These are phyloP conservation scores for Penicillium tannophilum DNA, from an alignment of 495 filamentous ascomycete genomes.

Conservation along the genomic window DNA sequence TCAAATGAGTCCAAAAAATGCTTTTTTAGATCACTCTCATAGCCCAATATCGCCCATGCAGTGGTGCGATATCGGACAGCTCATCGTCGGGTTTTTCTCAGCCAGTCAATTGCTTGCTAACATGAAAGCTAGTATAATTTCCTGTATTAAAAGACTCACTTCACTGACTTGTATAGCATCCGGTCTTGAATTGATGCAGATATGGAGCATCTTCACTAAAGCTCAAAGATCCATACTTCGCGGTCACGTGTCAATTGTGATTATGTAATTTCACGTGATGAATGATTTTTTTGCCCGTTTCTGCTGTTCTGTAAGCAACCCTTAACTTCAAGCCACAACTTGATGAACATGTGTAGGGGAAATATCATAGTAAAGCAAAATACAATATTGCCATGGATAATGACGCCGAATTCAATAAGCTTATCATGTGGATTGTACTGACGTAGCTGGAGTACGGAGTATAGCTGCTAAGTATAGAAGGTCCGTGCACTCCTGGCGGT, in stretches of 20 bases:
- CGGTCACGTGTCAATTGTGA: not conserved
- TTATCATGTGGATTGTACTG: conserved; percentile 3
- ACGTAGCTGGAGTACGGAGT: conserved; percentile 1
- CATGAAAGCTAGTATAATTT: not conserved
- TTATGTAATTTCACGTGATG: conserved; percentile 28
- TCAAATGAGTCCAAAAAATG: not conserved
- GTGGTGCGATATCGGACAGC: not conserved
- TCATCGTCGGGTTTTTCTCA: not conserved
- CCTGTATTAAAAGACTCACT: not conserved
- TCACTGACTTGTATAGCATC: not conserved
- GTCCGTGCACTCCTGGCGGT: conserved; percentile 38
- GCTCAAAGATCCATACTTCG: not conserved
- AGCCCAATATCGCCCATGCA: not conserved
- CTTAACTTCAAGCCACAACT: not conserved
- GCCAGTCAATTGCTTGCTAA: conserved; percentile 4
- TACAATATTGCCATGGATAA: not conserved
- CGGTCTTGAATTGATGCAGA: not conserved
- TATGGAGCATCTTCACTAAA: not conserved
- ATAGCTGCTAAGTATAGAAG: conserved; percentile 3
- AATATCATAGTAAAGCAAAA: not conserved
- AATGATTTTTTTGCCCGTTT: conserved; percentile 2
- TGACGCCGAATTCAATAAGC: not conserved
- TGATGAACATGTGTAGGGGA: not conserved
- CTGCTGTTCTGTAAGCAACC: not conserved
- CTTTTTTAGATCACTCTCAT: not conserved